phyloP scores from a whole-genome alignment of 2,329 filamentous ascomycete genomes.

The Monilinia laxa region DNA sequence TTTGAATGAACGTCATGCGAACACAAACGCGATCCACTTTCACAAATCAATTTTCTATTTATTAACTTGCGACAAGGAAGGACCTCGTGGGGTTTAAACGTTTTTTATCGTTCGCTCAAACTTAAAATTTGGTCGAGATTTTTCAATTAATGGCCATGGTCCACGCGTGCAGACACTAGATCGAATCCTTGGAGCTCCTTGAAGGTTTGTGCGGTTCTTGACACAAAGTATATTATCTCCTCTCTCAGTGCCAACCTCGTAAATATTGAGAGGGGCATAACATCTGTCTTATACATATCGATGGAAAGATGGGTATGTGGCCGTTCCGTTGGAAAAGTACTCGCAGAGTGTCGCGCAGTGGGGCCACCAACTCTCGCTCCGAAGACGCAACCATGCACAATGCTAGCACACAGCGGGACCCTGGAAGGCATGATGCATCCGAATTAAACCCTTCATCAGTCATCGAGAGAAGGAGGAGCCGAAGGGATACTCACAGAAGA shows the following conservation, averaged over 20 bases:
- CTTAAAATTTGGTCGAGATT: slow-evolving; percentile 11
- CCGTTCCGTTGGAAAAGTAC: slow-evolving; percentile 75
- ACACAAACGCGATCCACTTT: slow-evolving; percentile 15
- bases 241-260: slow-evolving; percentile 12
- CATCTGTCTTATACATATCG: slow-evolving; percentile 25
- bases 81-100: slow-evolving; percentile 20
- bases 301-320: slow-evolving; percentile 71
- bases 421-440: slow-evolving; percentile 39
- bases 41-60: slow-evolving; percentile 19
- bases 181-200: slow-evolving; percentile 1
- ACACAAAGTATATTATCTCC: background rate
- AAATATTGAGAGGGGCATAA: slow-evolving; percentile 23
- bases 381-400: slow-evolving; percentile 49
- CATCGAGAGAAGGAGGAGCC: slow-evolving; percentile 41
- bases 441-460: slow-evolving; percentile 36
- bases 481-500: slow-evolving; percentile 36
- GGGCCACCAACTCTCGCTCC: slow-evolving; percentile 55
- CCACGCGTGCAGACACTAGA: slow-evolving; percentile 21
- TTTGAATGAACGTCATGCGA: slow-evolving; percentile 23
- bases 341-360: slow-evolving; percentile 57
- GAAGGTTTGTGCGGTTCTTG: slow-evolving; percentile 1
- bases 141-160: slow-evolving; percentile 19
- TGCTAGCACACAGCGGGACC: slow-evolving; percentile 35
- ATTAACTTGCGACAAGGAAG: slow-evolving; percentile 25
- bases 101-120: slow-evolving; percentile 7